phyloP scores from a whole-genome alignment of 2,329 filamentous ascomycete genomes.

The Talaromyces marneffei region DNA sequence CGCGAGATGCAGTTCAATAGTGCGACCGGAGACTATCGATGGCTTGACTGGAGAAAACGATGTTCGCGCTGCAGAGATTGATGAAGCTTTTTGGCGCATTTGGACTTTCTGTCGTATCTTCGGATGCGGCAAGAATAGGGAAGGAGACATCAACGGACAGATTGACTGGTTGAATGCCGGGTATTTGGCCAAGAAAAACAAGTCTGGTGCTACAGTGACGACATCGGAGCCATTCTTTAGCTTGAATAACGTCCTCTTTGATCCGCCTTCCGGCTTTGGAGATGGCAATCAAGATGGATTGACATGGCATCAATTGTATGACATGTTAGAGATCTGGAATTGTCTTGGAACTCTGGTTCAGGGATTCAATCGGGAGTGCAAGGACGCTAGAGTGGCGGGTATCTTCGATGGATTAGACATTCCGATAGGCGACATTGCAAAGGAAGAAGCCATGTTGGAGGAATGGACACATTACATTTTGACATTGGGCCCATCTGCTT shows the following conservation, averaged over 20 bases:
- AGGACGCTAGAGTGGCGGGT: slow-evolving; percentile 51
- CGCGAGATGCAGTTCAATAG: slow-evolving; percentile 50
- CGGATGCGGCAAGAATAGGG: slow-evolving; percentile 52
- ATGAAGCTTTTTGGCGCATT: slow-evolving; percentile 59
- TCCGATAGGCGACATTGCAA: slow-evolving; percentile 33
- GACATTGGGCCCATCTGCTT: slow-evolving; percentile 52
- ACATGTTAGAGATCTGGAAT: slow-evolving; percentile 61
- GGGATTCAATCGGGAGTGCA: slow-evolving; percentile 49
- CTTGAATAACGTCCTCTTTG: slow-evolving; percentile 50
- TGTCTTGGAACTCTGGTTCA: slow-evolving; percentile 54
- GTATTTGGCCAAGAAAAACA: slow-evolving; percentile 44
- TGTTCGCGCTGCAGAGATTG: slow-evolving; percentile 46
- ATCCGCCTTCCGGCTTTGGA: slow-evolving; percentile 54
- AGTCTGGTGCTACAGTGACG: slow-evolving; percentile 41
- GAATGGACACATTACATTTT: slow-evolving; percentile 58
- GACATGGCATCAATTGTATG: slow-evolving; percentile 52
- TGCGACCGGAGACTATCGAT: slow-evolving; percentile 51
- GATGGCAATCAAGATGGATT: slow-evolving; percentile 52
- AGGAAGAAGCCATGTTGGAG: slow-evolving; percentile 53
- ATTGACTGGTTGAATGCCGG: slow-evolving; percentile 60
- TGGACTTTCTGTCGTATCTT: slow-evolving; percentile 63
- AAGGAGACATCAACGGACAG: slow-evolving; percentile 55
- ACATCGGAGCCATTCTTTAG: slow-evolving; percentile 47
- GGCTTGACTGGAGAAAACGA: slow-evolving; percentile 48
- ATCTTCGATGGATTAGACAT: slow-evolving; percentile 53